Percentiles rank a stretch among this genome's conserved stretches.
These are phyloP conservation scores for Xenosphaeropsis pyriputrescens DNA, from an alignment of 2,329 filamentous ascomycete species.

Conservation along the genomic window DNA sequence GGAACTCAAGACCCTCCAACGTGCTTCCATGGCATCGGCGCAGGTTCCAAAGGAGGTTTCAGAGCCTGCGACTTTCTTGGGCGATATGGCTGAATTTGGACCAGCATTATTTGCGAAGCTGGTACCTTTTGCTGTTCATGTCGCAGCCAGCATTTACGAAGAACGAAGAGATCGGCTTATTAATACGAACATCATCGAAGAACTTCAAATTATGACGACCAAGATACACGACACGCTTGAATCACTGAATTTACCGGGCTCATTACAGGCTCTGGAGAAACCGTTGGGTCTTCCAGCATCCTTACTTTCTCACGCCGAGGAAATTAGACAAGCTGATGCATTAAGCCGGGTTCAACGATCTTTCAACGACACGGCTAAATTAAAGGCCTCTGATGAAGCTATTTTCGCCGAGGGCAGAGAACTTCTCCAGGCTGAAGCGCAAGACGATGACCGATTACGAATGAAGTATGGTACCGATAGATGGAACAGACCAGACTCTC, in stretches of 20 bases:
- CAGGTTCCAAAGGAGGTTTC: constrained; percentile 71
- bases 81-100: constrained; percentile 68
- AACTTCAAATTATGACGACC: constrained; percentile 69
- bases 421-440: constrained; percentile 62
- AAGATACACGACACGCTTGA: constrained; percentile 67
- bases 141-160: constrained; percentile 90
- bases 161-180: constrained; percentile 83
- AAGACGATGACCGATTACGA: constrained; percentile 66
- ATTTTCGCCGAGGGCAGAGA: constrained; percentile 75
- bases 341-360: constrained; percentile 62
- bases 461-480: constrained; percentile 74
- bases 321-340: constrained; percentile 82
- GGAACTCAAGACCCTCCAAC: constrained; percentile 71
- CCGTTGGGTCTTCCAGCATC: constrained; percentile 79
- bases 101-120: constrained; percentile 78
- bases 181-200: constrained; percentile 73
- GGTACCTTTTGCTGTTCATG: constrained; percentile 89
- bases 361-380: constrained; percentile 77
- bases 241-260: constrained; percentile 78
- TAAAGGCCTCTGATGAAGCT: constrained; percentile 65
- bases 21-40: constrained; percentile 76
- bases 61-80: constrained; percentile 66
- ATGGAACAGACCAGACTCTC: constrained; percentile 61
- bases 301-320: constrained; percentile 80
- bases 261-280: constrained; percentile 87